phyloP scores from a whole-genome alignment of 306 rosid species.

The Macrotyloma uniflorum region DNA sequence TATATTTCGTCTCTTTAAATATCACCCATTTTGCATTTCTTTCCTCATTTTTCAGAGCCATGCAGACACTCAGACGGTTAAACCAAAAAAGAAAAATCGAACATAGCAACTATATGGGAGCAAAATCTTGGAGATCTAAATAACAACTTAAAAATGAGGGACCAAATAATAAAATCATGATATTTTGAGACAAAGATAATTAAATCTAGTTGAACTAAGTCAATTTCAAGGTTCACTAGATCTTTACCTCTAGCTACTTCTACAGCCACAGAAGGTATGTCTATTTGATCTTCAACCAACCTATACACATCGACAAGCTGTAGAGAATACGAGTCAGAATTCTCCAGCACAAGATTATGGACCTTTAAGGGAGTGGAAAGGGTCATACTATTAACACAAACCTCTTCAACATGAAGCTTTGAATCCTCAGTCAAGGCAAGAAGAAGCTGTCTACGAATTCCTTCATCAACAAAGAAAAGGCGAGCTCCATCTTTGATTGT shows the following conservation, averaged over 20 bases:
- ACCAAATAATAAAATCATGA: neutral
- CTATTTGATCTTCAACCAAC: slow-evolving; percentile 88
- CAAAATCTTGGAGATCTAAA: neutral
- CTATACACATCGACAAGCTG: slow-evolving; percentile 96
- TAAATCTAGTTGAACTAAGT: neutral
- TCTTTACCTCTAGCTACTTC: slow-evolving; percentile 88
- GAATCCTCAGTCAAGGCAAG: slow-evolving; percentile 98
- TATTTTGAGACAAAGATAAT: neutral
- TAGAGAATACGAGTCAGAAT: slow-evolving; percentile 42
- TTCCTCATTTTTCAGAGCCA: neutral
- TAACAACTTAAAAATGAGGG: neutral
- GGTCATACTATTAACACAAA: slow-evolving; percentile 38
- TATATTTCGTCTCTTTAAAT: neutral
- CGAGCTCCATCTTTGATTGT: slow-evolving; percentile 98
- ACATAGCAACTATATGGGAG: neutral
- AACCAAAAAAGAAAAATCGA: neutral
- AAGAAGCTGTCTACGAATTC: slow-evolving; percentile 90
- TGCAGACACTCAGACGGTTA: neutral
- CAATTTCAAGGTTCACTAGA: slow-evolving; percentile 9
- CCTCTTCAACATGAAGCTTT: slow-evolving; percentile 96
- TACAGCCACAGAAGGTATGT: slow-evolving; percentile 75
- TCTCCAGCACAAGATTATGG: slow-evolving; percentile 14
- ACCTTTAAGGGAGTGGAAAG: slow-evolving; percentile 15
- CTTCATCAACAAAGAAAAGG: slow-evolving; percentile 81
- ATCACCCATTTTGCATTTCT: neutral